These are phyloP conservation scores for Phytopythium delawarense DNA, from an alignment of 352 stramenopile genomes.

Conservation along the genomic window DNA sequence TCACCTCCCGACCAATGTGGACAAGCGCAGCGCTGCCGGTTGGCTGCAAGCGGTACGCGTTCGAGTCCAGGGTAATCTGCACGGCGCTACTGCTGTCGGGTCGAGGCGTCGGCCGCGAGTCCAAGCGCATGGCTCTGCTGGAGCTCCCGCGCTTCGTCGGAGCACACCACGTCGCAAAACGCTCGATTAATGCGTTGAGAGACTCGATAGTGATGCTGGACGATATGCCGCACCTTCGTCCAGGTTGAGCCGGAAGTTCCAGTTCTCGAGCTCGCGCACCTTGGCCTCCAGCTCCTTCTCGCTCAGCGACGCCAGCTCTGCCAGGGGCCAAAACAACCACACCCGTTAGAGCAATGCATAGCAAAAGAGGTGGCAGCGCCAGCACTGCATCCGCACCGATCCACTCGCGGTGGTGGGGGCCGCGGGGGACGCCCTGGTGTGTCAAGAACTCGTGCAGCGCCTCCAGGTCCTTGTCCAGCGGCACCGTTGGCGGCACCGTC, in stretches of 20 bases:
- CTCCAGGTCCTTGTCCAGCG: conserved; percentile 49
- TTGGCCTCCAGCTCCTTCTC: conserved; percentile 70
- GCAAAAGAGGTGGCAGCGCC: neutral
- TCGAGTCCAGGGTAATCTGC: too few relatives aligned
- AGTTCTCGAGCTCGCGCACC: conserved; percentile 77
- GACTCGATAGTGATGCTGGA: neutral
- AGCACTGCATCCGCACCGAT: conserved; percentile 18
- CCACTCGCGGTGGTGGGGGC: conserved; percentile 34
- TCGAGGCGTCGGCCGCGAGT: neutral
- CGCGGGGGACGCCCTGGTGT: conserved; percentile 32
- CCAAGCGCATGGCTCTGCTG: conserved; percentile 3
- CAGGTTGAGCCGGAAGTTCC: conserved; percentile 77
- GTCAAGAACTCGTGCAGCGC: conserved; percentile 54
- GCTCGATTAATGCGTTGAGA: neutral
- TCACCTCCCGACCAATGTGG: too few relatives aligned
- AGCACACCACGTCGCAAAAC: neutral
- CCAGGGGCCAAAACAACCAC: neutral
- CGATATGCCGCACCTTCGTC: conserved; percentile 51
- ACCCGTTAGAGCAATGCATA: too few relatives aligned
- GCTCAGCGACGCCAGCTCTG: conserved; percentile 44
- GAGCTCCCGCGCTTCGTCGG: neutral
- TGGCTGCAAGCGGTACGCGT: neutral
- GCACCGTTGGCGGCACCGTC: conserved; percentile 46
- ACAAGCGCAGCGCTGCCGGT: neutral
- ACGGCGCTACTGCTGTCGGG: neutral